Base-by-base conservation (phyloP, 1,284 basidiomycete genomes). In the Leccinum pachyderme region DNA sequence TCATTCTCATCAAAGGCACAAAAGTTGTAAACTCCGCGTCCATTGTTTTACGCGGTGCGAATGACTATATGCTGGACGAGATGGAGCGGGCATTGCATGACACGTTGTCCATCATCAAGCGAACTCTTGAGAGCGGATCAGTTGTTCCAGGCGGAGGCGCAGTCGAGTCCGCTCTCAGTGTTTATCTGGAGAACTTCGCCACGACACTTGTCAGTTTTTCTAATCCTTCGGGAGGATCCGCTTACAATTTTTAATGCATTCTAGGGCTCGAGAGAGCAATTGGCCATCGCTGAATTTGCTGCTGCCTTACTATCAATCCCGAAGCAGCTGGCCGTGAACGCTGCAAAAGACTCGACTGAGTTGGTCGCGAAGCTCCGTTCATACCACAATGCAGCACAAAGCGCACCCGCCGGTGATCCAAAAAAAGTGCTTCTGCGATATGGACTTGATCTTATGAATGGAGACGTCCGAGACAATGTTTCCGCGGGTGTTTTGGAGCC, bases 21-120 rank as follows among this genome's bases (percentile, higher is more conserved):
- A 99, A 97, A 77, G 89, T 95, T 33, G 95, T 98, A 70, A 95
- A 78, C 77, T 95, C 94, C 22, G 81, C 91, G 25, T 98, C 95
- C 39, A 91, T 99, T 69, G 86, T 99, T 57, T 78, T 99, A 59
- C 86, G 97, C 56, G 97, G 97, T 54, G 97, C 97, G 39, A 99
- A 99, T 75, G 97, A 99, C 75, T 99, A 98, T 74, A 93, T 99
- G 89, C 78, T 99, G 61, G 97, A 99, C 73, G 97, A 99, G 80
- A 99, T 99, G 97, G 97, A 99, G 77, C 81, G 97, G 33, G 87
- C 94, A 1, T 74, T 99, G 63, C 97, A 99, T 72, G 97, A 99
- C 73, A 91, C 93, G 1, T 75, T 99, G 54, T 95, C 90, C 43
- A 86, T 98, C 64, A 93, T 99, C 77, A 99, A 99, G 79, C 85